Percentiles rank a stretch among this genome's conserved stretches.
Conservation (phyloP, 371 early-diverging fungal genomes). For the Sporodiniella umbellata region DNA sequence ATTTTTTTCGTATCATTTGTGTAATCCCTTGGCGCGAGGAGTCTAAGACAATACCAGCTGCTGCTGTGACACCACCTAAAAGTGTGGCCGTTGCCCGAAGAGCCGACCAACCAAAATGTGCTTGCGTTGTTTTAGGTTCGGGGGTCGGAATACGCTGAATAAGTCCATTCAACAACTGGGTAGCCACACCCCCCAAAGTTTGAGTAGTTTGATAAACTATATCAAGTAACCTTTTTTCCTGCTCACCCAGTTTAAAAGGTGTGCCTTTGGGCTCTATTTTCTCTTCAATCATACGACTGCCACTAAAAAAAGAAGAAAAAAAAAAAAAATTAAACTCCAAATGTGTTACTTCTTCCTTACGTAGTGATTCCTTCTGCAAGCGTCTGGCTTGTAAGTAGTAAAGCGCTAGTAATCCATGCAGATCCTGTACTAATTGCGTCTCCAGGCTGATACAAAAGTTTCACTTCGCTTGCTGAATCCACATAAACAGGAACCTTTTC, state of each 20-base stretch:
- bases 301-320: slow-evolving; percentile 6
- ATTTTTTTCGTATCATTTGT: slow-evolving; percentile 34
- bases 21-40: slow-evolving; percentile 32
- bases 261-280: slow-evolving; percentile 18
- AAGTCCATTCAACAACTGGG: slow-evolving; percentile 22
- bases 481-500: slow-evolving; percentile 26
- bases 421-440: slow-evolving; percentile 34
- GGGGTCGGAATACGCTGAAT: slow-evolving; percentile 15
- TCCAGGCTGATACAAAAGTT: slow-evolving; percentile 27
- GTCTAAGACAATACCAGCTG: slow-evolving; percentile 21
- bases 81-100: slow-evolving; percentile 32
- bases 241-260: slow-evolving; percentile 21
- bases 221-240: slow-evolving; percentile 26
- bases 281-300: slow-evolving; percentile 16
- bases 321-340: background rate
- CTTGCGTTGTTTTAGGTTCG: slow-evolving; percentile 22
- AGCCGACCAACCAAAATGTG: slow-evolving; percentile 35
- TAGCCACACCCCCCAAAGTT: slow-evolving; percentile 14
- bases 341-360: slow-evolving; percentile 2
- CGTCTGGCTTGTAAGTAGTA: slow-evolving; percentile 29
- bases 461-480: slow-evolving; percentile 14
- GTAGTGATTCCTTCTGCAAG: slow-evolving; percentile 27
- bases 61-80: slow-evolving; percentile 28
- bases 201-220: slow-evolving; percentile 27
- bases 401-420: slow-evolving; percentile 32